These are phyloP conservation scores for Plantago lanceolata DNA, from an alignment of 305 asterid genomes.

Conservation along the genomic window DNA sequence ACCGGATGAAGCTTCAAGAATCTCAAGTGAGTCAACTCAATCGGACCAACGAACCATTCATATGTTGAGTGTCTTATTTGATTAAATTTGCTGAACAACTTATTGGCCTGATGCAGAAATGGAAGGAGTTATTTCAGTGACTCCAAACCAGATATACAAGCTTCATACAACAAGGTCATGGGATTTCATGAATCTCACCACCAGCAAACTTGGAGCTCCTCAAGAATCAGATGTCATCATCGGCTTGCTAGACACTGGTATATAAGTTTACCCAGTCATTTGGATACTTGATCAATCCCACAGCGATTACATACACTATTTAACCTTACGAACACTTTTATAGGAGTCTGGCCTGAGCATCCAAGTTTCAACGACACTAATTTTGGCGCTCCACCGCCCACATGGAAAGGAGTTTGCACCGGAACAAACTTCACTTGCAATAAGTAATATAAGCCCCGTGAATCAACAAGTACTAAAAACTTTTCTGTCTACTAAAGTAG, in stretches of 20 bases:
- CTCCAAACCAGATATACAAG: slow-evolving; percentile 26
- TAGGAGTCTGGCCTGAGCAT: slow-evolving; percentile 38
- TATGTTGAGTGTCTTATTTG: neutral
- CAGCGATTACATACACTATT: no score
- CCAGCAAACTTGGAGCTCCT: slow-evolving; percentile 12
- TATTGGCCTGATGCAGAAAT: slow-evolving; percentile 28
- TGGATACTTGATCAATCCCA: neutral
- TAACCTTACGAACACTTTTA: neutral
- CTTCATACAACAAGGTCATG: slow-evolving; percentile 47
- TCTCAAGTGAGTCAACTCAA: slow-evolving; percentile 25
- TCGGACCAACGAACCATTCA: neutral
- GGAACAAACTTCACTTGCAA: slow-evolving; percentile 34
- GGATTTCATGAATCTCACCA: slow-evolving; percentile 37
- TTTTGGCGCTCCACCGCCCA: slow-evolving; percentile 33
- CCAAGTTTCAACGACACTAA: slow-evolving; percentile 30
- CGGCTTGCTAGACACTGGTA: slow-evolving; percentile 40
- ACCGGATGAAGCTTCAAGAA: slow-evolving; percentile 27
- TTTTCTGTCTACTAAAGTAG: neutral
- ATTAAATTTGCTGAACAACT: neutral
- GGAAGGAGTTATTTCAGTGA: slow-evolving; percentile 44
- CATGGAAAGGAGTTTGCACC: slow-evolving; percentile 32
- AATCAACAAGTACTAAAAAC: no score
- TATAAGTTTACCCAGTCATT: neutral
- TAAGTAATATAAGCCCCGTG: slow-evolving; percentile 24
- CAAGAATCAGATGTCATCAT: slow-evolving; percentile 32